Conservation (phyloP, 768 basidiomycete species). For the Trametes cubensis region DNA sequence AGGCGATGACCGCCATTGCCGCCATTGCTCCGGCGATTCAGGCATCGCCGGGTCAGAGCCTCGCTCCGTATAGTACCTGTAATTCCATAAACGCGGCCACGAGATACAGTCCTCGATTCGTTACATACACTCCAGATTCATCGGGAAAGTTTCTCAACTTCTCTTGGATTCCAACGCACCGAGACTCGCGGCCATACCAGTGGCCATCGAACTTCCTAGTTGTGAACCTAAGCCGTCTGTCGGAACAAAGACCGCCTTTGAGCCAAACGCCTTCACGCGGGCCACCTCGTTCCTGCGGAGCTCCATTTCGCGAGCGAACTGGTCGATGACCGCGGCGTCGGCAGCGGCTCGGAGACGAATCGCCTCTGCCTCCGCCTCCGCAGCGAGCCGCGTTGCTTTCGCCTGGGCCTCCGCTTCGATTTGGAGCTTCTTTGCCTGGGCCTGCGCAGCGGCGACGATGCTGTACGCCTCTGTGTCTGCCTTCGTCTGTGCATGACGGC, state of each 20-base stretch:
- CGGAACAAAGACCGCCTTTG: slow-evolving; percentile 72
- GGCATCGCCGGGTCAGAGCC: too few species aligned
- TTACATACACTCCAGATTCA: too few species aligned
- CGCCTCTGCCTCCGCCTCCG: slow-evolving; percentile 75
- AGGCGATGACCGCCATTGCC: too few species aligned
- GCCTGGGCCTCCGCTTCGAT: slow-evolving; percentile 81
- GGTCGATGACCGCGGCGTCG: slow-evolving; percentile 60
- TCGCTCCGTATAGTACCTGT: too few species aligned
- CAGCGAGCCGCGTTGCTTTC: slow-evolving; percentile 73
- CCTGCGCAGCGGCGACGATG: slow-evolving; percentile 73
- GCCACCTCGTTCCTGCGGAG: slow-evolving; percentile 65
- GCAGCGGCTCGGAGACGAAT: slow-evolving; percentile 65
- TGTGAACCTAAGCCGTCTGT: slow-evolving; percentile 58
- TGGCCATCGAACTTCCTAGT: slow-evolving; percentile 64
- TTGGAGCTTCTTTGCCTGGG: slow-evolving; percentile 62
- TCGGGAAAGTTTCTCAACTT: background rate
- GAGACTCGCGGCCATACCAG: slow-evolving; percentile 44
- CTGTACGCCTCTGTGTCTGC: slow-evolving; percentile 79
- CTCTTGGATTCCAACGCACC: slow-evolving; percentile 11
- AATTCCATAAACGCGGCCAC: too few species aligned
- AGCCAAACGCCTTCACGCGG: slow-evolving; percentile 66
- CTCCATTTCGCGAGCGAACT: slow-evolving; percentile 78
- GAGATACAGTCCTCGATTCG: too few species aligned
- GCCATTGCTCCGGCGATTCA: too few species aligned
- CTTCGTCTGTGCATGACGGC: slow-evolving; percentile 49